Evolutionary conservation across 2,329 filamentous ascomycete genomes (phyloP), one percentile per base, ranked within the genome.

Genomic region (Penicillium rolfsii): DNA sequence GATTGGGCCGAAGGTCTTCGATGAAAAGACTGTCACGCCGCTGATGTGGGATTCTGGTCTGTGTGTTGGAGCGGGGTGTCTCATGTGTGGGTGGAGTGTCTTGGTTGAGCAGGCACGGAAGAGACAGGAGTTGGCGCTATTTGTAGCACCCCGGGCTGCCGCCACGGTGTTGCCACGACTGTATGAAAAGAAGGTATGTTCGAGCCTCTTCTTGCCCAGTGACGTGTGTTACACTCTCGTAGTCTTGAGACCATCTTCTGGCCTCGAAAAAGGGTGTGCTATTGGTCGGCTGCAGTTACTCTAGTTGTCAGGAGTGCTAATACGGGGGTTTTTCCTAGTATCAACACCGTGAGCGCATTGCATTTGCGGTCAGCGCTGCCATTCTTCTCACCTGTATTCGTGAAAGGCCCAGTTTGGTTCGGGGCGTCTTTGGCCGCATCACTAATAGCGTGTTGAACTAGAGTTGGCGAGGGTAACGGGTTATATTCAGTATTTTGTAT

Each of bases 61-160:
- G 9, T 93, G 91, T 69, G 86, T 96, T 9, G 85, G 85, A 7
- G 78, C 83, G 0, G 91, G 91, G 6, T 94, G 91, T 74, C 75
- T 87, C 57, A 79, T 92, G 45, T 96, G 91, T 72, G 92, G 92
- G 2, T 92, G 89, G 88, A 93, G 91, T 76, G 87, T 95, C 49
- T 79, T 96, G 49, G 77, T 92, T 38, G 92, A 96, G 81, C 85
- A 74, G 70, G 68, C 82, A 5, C 80, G 81, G 49, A 84, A 90
- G 64, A 82, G 89, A 59, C 88, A 89, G 70, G 91, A 96, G 71
- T 84, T 96, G 71, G 86, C 89, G 8, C 82, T 95, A 41, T 96
- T 96, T 73, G 91, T 95, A 46, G 87, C 90, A 22, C 92, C 92
- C 0, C 83, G 91, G 64, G 92, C 91, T 14, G 80, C 91, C 64